These are phyloP conservation scores for Amylocarpus encephaloides DNA, from an alignment of 2,329 filamentous ascomycete genomes.

Conservation along the genomic window DNA sequence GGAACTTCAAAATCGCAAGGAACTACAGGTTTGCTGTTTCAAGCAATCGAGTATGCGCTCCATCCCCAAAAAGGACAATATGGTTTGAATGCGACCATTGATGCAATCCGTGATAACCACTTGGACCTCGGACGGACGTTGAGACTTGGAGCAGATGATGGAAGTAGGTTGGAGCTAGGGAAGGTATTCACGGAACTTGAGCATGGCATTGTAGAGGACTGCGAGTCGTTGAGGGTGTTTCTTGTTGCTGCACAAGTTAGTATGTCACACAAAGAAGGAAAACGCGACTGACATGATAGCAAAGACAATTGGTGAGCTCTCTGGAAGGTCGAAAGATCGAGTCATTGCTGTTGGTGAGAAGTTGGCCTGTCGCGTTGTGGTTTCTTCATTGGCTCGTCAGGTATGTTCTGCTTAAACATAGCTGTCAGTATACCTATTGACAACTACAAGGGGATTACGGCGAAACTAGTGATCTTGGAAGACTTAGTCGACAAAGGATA, in stretches of 20 bases:
- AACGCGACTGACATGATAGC: neutral
- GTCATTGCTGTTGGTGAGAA: constrained; percentile 40
- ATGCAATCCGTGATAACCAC: constrained; percentile 45
- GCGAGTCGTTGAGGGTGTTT: constrained; percentile 42
- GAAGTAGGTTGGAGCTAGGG: neutral
- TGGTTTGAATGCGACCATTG: constrained; percentile 42
- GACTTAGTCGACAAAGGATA: constrained; percentile 8
- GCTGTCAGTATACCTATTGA: neutral
- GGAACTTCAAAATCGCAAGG: constrained; percentile 48
- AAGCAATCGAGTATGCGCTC: constrained; percentile 28
- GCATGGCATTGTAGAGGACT: constrained; percentile 36
- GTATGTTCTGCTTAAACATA: constrained; percentile 16
- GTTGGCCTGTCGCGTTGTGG: constrained; percentile 29
- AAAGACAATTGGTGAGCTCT: constrained; percentile 42
- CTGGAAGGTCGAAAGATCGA: constrained; percentile 44
- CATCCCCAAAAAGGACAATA: constrained; percentile 12
- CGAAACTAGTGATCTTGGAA: constrained; percentile 4
- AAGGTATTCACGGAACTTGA: constrained; percentile 5
- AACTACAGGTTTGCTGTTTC: constrained; percentile 43
- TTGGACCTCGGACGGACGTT: constrained; percentile 38
- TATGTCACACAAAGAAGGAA: neutral
- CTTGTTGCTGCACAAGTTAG: constrained; percentile 45
- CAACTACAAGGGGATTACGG: constrained; percentile 4
- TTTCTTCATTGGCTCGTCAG: constrained; percentile 27
- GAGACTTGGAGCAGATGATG: constrained; percentile 32